Conservation (phyloP, 805 yeast species). For the Pichia cephalocereana region DNA sequence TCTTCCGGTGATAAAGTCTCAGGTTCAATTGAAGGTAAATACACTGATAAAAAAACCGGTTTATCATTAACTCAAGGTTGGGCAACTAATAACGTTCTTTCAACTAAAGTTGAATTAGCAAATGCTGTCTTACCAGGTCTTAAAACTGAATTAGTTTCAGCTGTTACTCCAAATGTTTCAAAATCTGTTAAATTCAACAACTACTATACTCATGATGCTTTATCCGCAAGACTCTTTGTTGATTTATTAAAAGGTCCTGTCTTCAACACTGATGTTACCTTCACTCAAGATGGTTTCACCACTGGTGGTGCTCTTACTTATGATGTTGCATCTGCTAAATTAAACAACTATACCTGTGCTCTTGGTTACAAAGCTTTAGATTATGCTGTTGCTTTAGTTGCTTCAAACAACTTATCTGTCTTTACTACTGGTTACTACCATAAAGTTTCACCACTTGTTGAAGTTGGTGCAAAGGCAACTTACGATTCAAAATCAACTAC, state of each 20-base stretch:
- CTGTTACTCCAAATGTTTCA: constrained; percentile 76
- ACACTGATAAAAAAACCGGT: constrained; percentile 87
- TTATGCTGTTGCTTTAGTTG: constrained; percentile 78
- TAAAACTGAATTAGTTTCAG: constrained; percentile 83
- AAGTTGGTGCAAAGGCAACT: constrained; percentile 97
- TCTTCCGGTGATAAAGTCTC: constrained; percentile 64
- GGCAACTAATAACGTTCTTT: constrained; percentile 87
- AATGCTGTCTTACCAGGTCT: constrained; percentile 93
- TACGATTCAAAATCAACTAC: constrained; percentile 79
- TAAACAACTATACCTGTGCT: constrained; percentile 90
- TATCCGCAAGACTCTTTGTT: constrained; percentile 90
- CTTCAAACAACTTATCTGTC: constrained; percentile 77
- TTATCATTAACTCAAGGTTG: constrained; percentile 95
- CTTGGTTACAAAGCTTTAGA: constrained; percentile 85
- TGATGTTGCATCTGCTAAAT: constrained; percentile 87
- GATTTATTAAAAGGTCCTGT: constrained; percentile 93
- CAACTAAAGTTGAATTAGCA: constrained; percentile 86
- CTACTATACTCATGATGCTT: constrained; percentile 85
- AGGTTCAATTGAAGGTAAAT: constrained; percentile 86
- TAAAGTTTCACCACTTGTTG: constrained; percentile 81
- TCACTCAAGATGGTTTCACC: constrained; percentile 93
- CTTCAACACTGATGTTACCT: constrained; percentile 89
- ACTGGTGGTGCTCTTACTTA: constrained; percentile 97
- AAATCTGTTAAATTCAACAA: constrained; percentile 86
- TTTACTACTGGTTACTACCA: constrained; percentile 96